These are phyloP conservation scores for Eucalyptus globulus DNA, from an alignment of 345 rosid species.

Conservation along the genomic window DNA sequence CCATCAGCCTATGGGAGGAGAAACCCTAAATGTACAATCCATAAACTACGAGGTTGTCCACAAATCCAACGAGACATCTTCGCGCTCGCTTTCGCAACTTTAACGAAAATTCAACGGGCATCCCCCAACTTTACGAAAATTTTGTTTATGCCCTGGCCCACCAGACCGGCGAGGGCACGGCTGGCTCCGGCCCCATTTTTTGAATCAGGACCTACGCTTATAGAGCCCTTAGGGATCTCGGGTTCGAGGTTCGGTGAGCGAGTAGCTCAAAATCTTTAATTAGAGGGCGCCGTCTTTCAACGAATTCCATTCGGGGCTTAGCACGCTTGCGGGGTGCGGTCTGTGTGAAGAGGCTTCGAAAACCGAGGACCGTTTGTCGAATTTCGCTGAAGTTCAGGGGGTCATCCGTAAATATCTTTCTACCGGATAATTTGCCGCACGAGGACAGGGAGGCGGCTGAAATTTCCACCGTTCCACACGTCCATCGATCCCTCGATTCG, in stretches of 20 bases:
- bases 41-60: background rate
- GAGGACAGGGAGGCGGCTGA: background rate
- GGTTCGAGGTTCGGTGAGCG: background rate
- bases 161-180: background rate
- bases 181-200: background rate
- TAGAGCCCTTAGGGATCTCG: background rate
- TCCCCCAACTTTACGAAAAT: background rate
- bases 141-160: background rate
- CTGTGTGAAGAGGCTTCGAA: background rate
- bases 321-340: background rate
- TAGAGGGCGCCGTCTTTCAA: background rate
- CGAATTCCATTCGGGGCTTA: background rate
- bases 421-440: background rate
- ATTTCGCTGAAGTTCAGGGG: background rate
- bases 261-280: background rate
- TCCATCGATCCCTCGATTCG: background rate
- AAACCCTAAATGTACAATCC: background rate
- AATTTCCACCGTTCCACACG: background rate
- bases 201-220: background rate
- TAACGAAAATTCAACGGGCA: background rate
- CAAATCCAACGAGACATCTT: background rate
- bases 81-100: background rate
- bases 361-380: background rate
- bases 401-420: background rate
- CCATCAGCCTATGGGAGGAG: background rate